Percentiles rank a stretch among this genome's conserved stretches.
Evolutionary conservation across 768 basidiomycete species (phyloP).

Genomic region (Leccinum variicolor): DNA sequence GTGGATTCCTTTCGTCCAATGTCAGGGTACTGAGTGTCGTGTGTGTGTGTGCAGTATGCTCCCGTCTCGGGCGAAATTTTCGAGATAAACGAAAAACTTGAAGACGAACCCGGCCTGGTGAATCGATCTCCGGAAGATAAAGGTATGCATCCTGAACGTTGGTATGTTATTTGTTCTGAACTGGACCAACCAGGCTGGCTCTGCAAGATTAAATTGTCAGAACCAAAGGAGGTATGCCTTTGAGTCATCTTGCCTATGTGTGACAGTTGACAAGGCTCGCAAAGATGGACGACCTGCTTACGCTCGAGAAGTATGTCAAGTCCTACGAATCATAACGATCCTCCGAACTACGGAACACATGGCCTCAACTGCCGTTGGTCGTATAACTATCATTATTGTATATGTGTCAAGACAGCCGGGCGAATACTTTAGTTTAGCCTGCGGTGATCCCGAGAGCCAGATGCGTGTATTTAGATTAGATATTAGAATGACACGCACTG

Average conservation of each 20-base stretch:
- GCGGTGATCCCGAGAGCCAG: constrained; percentile 4
- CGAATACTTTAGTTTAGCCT: neutral
- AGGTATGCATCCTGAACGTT: constrained; percentile 45
- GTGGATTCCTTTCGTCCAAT: constrained; percentile 17
- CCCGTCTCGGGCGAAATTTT: constrained; percentile 84
- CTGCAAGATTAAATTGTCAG: constrained; percentile 83
- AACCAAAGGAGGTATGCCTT: constrained; percentile 66
- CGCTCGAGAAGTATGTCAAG: constrained; percentile 69
- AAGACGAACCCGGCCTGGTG: constrained; percentile 68
- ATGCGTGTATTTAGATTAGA: constrained; percentile 11
- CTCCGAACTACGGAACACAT: neutral
- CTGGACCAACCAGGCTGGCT: constrained; percentile 73
- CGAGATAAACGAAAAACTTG: constrained; percentile 73
- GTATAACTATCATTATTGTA: neutral
- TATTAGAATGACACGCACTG: neutral
- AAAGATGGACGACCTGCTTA: constrained; percentile 70
- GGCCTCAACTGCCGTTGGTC: constrained; percentile 26
- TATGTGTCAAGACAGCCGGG: constrained; percentile 1
- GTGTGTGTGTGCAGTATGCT: constrained; percentile 59
- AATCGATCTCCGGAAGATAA: constrained; percentile 85
- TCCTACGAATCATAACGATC: constrained; percentile 44
- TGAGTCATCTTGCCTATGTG: neutral
- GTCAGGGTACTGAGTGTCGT: constrained; percentile 7
- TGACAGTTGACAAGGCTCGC: neutral
- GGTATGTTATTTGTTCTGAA: neutral